Evolutionary conservation across 192 early-diverging fungal genomes (phyloP).

Genomic region (Dissophora globulifera): DNA sequence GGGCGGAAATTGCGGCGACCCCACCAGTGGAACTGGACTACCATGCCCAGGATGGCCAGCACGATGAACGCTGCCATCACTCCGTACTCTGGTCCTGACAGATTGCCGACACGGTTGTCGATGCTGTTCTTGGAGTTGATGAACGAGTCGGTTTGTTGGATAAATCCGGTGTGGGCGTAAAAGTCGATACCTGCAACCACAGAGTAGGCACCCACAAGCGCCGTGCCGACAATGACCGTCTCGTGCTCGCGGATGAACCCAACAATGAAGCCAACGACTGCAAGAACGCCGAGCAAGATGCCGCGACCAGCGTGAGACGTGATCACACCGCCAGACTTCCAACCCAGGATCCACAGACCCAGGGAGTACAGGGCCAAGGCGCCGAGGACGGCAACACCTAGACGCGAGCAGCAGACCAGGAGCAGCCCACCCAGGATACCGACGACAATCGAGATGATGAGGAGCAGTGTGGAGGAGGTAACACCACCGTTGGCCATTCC

Average conservation of each 20-base stretch:
- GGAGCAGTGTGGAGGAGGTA: conserved; percentile 41
- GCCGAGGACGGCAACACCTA: conserved; percentile 51
- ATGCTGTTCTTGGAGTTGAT: conserved; percentile 46
- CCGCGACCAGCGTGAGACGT: conserved; percentile 45
- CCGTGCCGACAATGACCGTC: conserved; percentile 36
- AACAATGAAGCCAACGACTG: conserved; percentile 40
- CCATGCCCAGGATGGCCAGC: conserved; percentile 41
- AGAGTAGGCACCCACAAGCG: conserved; percentile 53
- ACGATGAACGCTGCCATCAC: conserved; percentile 34
- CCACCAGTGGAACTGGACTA: conserved; percentile 42
- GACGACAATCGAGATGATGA: conserved; percentile 51
- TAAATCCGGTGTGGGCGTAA: conserved; percentile 56
- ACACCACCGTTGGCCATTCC: conserved; percentile 58
- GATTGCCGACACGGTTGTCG: conserved; percentile 9
- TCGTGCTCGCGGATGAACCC: conserved; percentile 41
- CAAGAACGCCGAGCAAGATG: conserved; percentile 50
- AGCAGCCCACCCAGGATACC: conserved; percentile 47
- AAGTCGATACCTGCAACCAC: conserved; percentile 54
- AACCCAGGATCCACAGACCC: conserved; percentile 60
- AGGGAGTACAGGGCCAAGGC: conserved; percentile 46
- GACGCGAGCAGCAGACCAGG: conserved; percentile 43
- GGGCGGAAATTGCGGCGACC: conserved; percentile 40
- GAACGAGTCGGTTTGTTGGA: conserved; percentile 29
- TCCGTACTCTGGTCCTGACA: conserved; percentile 30
- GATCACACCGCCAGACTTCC: conserved; percentile 48